phyloP scores from a whole-genome alignment of 805 yeast genomes.

The Cyberlindnera maclurae region DNA sequence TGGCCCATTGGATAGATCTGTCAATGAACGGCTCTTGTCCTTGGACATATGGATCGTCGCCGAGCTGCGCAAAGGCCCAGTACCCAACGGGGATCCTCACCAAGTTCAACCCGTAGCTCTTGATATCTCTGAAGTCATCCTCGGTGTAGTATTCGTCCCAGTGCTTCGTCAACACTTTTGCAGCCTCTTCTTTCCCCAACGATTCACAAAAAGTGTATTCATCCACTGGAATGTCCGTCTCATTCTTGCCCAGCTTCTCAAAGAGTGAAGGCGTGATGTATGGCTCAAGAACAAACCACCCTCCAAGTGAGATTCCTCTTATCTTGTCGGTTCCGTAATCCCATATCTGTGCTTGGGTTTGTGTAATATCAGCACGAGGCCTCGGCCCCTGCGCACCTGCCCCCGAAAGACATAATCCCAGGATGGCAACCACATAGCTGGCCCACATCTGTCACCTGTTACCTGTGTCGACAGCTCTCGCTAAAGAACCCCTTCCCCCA shows the following conservation, averaged over 20 bases:
- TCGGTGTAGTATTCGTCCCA: slow-evolving; percentile 56
- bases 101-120: slow-evolving; percentile 50
- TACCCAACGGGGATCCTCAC: slow-evolving; percentile 78
- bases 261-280: slow-evolving; percentile 62
- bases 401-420: no score
- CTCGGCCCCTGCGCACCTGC: neutral
- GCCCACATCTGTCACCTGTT: no score
- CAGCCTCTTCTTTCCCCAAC: slow-evolving; percentile 43
- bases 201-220: slow-evolving; percentile 47
- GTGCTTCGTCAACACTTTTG: slow-evolving; percentile 37
- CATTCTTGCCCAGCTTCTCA: slow-evolving; percentile 28
- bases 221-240: slow-evolving; percentile 43
- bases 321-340: slow-evolving; percentile 17
- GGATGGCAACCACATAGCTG: no score
- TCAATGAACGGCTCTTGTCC: slow-evolving; percentile 63
- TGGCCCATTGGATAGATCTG: slow-evolving; percentile 62
- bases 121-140: slow-evolving; percentile 46
- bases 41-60: slow-evolving; percentile 54
- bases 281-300: slow-evolving; percentile 69
- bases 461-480: no score
- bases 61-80: slow-evolving; percentile 51
- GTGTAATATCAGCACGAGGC: neutral
- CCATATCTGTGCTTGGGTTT: slow-evolving; percentile 10
- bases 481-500: no score
- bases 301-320: slow-evolving; percentile 53